Conservation (phyloP, 1,284 basidiomycete genomes). For the Ustilago shanxiensis region DNA sequence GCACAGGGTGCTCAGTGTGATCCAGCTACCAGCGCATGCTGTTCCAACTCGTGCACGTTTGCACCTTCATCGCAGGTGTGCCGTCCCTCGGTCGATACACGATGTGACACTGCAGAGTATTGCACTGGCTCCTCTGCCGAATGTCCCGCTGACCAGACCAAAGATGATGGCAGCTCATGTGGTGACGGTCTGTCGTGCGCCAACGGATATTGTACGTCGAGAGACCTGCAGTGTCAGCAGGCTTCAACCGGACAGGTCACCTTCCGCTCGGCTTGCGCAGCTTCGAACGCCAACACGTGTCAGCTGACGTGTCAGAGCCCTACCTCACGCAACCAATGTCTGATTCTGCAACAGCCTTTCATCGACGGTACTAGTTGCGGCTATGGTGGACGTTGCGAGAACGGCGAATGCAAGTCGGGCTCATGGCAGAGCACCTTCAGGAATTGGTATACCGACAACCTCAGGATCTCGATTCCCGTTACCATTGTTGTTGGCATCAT, state of each 20-base stretch:
- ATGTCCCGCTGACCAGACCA: constrained; percentile 80
- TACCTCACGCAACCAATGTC: constrained; percentile 74
- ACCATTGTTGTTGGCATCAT: constrained; percentile 59
- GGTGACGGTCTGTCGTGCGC: constrained; percentile 79
- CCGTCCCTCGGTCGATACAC: constrained; percentile 77
- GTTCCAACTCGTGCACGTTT: constrained; percentile 79
- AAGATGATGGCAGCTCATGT: constrained; percentile 76
- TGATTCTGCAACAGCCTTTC: constrained; percentile 81
- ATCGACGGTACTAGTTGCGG: constrained; percentile 89
- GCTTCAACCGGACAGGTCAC: constrained; percentile 77
- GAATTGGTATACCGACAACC: constrained; percentile 72
- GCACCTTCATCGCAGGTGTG: constrained; percentile 78
- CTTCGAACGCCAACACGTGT: constrained; percentile 76
- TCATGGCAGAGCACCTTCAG: constrained; percentile 77
- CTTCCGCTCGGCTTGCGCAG: constrained; percentile 77
- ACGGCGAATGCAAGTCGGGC: constrained; percentile 78
- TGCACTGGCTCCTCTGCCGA: constrained; percentile 81
- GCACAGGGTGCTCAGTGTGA: constrained; percentile 81
- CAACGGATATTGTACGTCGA: constrained; percentile 83
- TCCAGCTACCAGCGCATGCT: constrained; percentile 82
- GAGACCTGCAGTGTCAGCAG: constrained; percentile 81
- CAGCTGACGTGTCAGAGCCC: constrained; percentile 86
- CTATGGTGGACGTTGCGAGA: constrained; percentile 74
- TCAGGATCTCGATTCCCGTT: constrained; percentile 62
- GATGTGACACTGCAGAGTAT: constrained; percentile 82